Evolutionary conservation across 129 eudicot species (phyloP).

Genomic region (Flaveria brownii): DNA sequence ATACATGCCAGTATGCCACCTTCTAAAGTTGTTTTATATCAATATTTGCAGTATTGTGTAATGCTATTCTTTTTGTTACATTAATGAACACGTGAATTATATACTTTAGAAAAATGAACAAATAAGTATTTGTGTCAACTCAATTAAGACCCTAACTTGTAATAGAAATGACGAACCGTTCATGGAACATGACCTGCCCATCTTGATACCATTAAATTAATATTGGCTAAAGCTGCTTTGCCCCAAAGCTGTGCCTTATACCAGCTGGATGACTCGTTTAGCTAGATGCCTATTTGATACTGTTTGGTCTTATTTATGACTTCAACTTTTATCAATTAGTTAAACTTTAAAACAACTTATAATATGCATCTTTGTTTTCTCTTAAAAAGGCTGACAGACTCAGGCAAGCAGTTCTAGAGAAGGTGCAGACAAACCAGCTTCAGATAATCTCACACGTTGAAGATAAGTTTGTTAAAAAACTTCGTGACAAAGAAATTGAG

Average conservation of each 20-base stretch:
- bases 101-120: not conserved
- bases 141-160: not conserved
- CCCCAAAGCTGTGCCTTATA: not conserved
- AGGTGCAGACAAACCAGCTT: slow-evolving; percentile 65
- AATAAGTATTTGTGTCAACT: not conserved
- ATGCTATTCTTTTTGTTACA: not conserved
- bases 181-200: not conserved
- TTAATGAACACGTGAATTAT: not conserved
- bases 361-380: not conserved
- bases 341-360: not conserved
- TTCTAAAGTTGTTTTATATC: not conserved
- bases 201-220: not conserved
- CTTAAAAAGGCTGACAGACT: slow-evolving; percentile 62
- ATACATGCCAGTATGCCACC: not conserved
- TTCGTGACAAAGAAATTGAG: slow-evolving; percentile 67
- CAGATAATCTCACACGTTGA: slow-evolving; percentile 64
- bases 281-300: not conserved
- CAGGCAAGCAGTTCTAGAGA: slow-evolving; percentile 62
- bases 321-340: not conserved
- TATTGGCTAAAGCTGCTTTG: not conserved
- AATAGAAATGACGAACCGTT: not conserved
- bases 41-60: not conserved
- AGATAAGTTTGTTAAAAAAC: slow-evolving; percentile 57
- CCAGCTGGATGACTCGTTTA: not conserved
- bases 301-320: not conserved